Conservation (phyloP, 768 basidiomycete species). For the Rhizopogon sp. region DNA sequence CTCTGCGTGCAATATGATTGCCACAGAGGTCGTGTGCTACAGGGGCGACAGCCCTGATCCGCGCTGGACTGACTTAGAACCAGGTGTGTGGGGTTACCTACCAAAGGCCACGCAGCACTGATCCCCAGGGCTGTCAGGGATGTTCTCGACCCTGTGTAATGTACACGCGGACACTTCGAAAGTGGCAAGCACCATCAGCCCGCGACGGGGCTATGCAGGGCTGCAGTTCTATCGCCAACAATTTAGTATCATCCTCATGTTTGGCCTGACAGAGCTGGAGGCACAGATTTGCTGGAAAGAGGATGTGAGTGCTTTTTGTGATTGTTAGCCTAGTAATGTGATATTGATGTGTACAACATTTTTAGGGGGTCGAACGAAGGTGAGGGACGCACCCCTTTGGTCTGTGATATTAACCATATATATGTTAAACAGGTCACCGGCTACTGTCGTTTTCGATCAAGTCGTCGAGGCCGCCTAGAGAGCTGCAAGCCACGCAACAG, state of each 20-base stretch:
- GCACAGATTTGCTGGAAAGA: constrained; percentile 43
- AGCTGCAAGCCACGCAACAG: neutral
- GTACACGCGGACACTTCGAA: constrained; percentile 23
- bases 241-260: constrained; percentile 37
- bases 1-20: constrained; percentile 20
- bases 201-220: constrained; percentile 23
- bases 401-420: constrained; percentile 1
- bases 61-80: constrained; percentile 27
- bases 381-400: neutral
- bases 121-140: constrained; percentile 12
- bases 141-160: constrained; percentile 20
- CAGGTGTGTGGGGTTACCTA: constrained; percentile 10
- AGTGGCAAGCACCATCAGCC: constrained; percentile 25
- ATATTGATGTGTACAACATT: neutral
- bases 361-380: constrained; percentile 18
- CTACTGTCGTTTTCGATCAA: constrained; percentile 27
- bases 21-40: constrained; percentile 28
- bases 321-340: neutral
- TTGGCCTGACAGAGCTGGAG: constrained; percentile 43
- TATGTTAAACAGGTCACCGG: constrained; percentile 20
- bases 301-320: constrained; percentile 22
- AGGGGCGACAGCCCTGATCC: constrained; percentile 18
- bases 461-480: constrained; percentile 22
- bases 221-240: constrained; percentile 25
- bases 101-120: neutral